Evolutionary conservation across 2,329 filamentous ascomycete species (phyloP).

Genomic region (Hymenoscyphus occultus): DNA sequence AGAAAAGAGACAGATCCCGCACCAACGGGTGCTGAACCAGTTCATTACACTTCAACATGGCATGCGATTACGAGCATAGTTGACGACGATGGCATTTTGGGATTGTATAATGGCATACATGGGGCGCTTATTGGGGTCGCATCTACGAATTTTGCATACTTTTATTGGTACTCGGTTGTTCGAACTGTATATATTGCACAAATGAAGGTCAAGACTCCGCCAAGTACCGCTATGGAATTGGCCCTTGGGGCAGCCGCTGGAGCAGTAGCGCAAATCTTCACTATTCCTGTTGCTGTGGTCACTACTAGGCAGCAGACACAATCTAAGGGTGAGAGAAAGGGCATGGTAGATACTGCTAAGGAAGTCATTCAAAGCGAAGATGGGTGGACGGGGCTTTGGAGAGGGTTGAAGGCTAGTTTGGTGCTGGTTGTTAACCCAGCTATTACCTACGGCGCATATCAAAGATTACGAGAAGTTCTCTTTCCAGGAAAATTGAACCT

Average conservation of each 20-base stretch:
- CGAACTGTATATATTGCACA: conserved; percentile 72
- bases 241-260: conserved; percentile 83
- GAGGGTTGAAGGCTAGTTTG: conserved; percentile 90
- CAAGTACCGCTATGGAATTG: conserved; percentile 79
- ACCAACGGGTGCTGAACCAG: conserved; percentile 47
- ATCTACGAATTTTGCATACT: conserved; percentile 98
- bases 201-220: conserved; percentile 56
- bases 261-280: conserved; percentile 90
- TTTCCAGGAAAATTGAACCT: conserved; percentile 76
- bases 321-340: conserved; percentile 77
- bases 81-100: conserved; percentile 72
- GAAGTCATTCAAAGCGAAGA: conserved; percentile 91
- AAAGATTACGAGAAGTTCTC: conserved; percentile 73
- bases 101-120: conserved; percentile 85
- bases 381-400: conserved; percentile 85
- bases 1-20: conserved; percentile 45
- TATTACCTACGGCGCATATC: conserved; percentile 96
- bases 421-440: conserved; percentile 94
- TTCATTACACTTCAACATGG: conserved; percentile 82
- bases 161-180: conserved; percentile 96
- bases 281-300: conserved; percentile 91
- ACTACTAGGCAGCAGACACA: conserved; percentile 97
- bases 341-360: conserved; percentile 78
- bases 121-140: conserved; percentile 88
- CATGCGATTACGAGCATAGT: conserved; percentile 86